phyloP scores from a whole-genome alignment of 768 basidiomycete species.

The Leccinum arenicola region DNA sequence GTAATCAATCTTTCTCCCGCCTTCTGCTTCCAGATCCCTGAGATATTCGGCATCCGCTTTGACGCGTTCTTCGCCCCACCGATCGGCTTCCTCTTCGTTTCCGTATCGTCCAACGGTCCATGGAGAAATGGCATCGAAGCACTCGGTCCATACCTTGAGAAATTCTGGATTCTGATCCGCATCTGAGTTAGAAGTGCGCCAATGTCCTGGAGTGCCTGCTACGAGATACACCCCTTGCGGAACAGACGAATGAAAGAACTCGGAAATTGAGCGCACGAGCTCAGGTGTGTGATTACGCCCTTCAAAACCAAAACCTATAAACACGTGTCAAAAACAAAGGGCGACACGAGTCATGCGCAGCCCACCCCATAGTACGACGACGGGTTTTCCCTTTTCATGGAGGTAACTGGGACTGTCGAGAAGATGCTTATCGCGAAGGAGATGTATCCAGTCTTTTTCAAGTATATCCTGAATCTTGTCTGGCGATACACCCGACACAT shows the following conservation, averaged over 20 bases:
- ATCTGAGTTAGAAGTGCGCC: constrained; percentile 71
- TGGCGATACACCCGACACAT: constrained; percentile 73
- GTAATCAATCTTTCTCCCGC: constrained; percentile 63
- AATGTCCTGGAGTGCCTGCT: constrained; percentile 68
- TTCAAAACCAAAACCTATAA: constrained; percentile 67
- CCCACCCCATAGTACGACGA: constrained; percentile 72
- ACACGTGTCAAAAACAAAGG: background rate
- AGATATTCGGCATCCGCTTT: constrained; percentile 63
- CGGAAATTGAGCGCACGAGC: constrained; percentile 50
- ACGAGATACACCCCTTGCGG: constrained; percentile 76
- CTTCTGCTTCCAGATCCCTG: constrained; percentile 43
- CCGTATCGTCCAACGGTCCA: constrained; percentile 79
- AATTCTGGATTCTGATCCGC: constrained; percentile 68
- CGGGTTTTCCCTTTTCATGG: constrained; percentile 63
- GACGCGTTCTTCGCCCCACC: constrained; percentile 60
- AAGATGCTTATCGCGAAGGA: constrained; percentile 56
- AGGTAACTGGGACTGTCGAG: constrained; percentile 75
- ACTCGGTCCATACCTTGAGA: constrained; percentile 67
- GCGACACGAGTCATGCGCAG: background rate
- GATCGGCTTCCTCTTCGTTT: constrained; percentile 58
- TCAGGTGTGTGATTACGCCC: constrained; percentile 60
- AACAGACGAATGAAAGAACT: constrained; percentile 56
- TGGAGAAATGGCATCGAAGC: constrained; percentile 77
- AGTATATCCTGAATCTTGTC: constrained; percentile 66
- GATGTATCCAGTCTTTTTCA: constrained; percentile 72